These are phyloP conservation scores for Hirsutella minnesotensis DNA, from an alignment of 2,329 filamentous ascomycete genomes.

Conservation along the genomic window DNA sequence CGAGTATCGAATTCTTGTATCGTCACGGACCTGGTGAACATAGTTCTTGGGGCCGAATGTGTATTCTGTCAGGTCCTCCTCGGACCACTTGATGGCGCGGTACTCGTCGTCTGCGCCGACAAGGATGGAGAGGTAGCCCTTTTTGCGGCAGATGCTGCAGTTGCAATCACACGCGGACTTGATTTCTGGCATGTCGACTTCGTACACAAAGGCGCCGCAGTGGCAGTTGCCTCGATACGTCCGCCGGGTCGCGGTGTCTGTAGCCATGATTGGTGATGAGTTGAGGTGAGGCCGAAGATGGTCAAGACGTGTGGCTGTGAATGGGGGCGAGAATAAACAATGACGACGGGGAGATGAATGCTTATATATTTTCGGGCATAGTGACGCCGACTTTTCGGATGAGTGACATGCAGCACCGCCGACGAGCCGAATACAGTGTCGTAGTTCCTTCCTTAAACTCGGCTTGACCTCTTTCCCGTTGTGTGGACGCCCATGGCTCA, in stretches of 20 bases:
- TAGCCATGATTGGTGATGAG: neutral
- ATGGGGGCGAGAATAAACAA: too few relatives aligned
- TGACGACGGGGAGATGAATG: too few relatives aligned
- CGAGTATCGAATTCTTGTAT: neutral
- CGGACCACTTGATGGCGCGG: conserved; percentile 33
- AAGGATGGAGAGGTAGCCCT: conserved; percentile 29
- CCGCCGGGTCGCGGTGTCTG: conserved; percentile 10
- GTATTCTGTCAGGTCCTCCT: conserved; percentile 29
- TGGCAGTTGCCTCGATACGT: conserved; percentile 47
- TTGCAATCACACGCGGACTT: conserved; percentile 46
- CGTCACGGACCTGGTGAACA: conserved; percentile 30
- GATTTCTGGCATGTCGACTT: conserved; percentile 42
- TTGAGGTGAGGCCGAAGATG: too few relatives aligned
- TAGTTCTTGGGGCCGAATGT: conserved; percentile 25
- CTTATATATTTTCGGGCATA: too few relatives aligned
- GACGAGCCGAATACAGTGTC: too few relatives aligned
- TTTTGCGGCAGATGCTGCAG: conserved; percentile 52
- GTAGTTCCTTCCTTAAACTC: too few relatives aligned
- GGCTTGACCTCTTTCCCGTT: too few relatives aligned
- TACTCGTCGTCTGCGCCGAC: conserved; percentile 19
- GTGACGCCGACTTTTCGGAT: too few relatives aligned
- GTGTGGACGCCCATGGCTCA: too few relatives aligned
- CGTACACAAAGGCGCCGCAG: conserved; percentile 41
- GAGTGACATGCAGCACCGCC: too few relatives aligned
- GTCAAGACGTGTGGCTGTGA: too few relatives aligned